phyloP scores from a whole-genome alignment of 2,329 filamentous ascomycete species.

The Xenosphaeropsis pyriputrescens region DNA sequence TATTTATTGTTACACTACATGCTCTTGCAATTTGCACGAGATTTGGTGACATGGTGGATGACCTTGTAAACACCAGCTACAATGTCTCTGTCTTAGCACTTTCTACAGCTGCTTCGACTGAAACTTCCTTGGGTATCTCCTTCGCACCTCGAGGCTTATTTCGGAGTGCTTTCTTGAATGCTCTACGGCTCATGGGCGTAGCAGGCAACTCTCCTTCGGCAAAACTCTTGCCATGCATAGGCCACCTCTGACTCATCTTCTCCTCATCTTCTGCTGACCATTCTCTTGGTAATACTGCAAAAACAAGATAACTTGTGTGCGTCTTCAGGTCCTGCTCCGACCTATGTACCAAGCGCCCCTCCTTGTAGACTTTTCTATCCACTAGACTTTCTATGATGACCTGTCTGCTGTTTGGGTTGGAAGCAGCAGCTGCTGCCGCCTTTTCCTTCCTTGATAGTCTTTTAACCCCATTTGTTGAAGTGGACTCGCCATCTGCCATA shows the following conservation, averaged over 20 bases:
- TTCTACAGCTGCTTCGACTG: background rate
- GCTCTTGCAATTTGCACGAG: too few species aligned
- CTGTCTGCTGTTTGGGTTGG: slow-evolving; percentile 19
- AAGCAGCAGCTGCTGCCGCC: slow-evolving; percentile 8
- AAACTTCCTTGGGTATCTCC: background rate
- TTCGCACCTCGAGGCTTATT: background rate
- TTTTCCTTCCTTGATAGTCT: slow-evolving; percentile 3
- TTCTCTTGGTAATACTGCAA: slow-evolving; percentile 73
- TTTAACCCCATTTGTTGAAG: background rate
- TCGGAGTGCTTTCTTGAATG: background rate
- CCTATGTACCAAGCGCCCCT: slow-evolving; percentile 66
- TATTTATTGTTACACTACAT: too few species aligned
- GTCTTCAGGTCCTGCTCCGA: slow-evolving; percentile 84
- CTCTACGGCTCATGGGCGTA: background rate
- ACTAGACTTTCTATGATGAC: slow-evolving; percentile 17
- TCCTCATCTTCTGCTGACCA: slow-evolving; percentile 78
- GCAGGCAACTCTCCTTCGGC: too few species aligned
- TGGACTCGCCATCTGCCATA: slow-evolving; percentile 21
- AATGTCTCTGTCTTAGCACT: background rate
- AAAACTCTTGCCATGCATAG: slow-evolving; percentile 20
- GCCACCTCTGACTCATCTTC: slow-evolving; percentile 47
- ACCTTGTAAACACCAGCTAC: background rate
- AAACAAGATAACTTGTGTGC: slow-evolving; percentile 93
- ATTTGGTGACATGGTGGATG: too few species aligned
- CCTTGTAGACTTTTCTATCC: slow-evolving; percentile 47